Base-by-base conservation (phyloP, 306 rosid genomes). In the Fragaria iinumae region DNA sequence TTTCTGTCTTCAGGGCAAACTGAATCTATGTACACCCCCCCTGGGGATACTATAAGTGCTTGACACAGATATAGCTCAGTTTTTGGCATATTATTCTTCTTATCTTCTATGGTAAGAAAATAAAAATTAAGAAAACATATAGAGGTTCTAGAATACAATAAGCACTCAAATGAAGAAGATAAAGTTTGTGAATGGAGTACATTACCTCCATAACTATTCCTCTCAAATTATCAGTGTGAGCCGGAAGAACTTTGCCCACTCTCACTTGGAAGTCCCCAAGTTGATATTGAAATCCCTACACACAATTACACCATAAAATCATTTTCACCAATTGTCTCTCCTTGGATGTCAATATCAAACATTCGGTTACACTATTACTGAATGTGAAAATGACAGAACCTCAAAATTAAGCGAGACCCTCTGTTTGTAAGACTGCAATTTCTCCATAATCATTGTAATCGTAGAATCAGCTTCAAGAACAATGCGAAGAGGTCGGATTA, bases 151-250 rank as follows among this genome's bases (percentile, higher is more conserved):
- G 13, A 53, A 32, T 34, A 20, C 14, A 10, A 55, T 20, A 39
- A 18, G 6, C 18, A 56, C 76, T 73, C 52, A 4, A 16, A 39
- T 41, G 48, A 53, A 72, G 32, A 57, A 55, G 59, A 74, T 20
- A 55, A 14, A 74, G 55, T 27, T 38, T 27, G 20, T 17, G 8
- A 41, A 57, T 2, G 18, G 49, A 48, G 47, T 27, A 8, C 57
- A 56, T 63, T 81, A 89, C 97, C 99, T 92, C 99, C 91, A 95
- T 87, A 49, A 86, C 87, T 82, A 95, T 95, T 75, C 97, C 99
- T 86, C 97, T 88, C 75, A 95, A 82, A 80, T 43, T 82, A 77
- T 95, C 97, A 9, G 93, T 88, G 72, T 88, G 87, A 83, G 52
- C 85, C 32, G 93, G 93, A 81, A 83, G 88, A 83, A 92, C 93